Evolutionary conservation across 306 rosid species (phyloP), one percentile per base, ranked within the genome.

Genomic region (Prunus dulcis): DNA sequence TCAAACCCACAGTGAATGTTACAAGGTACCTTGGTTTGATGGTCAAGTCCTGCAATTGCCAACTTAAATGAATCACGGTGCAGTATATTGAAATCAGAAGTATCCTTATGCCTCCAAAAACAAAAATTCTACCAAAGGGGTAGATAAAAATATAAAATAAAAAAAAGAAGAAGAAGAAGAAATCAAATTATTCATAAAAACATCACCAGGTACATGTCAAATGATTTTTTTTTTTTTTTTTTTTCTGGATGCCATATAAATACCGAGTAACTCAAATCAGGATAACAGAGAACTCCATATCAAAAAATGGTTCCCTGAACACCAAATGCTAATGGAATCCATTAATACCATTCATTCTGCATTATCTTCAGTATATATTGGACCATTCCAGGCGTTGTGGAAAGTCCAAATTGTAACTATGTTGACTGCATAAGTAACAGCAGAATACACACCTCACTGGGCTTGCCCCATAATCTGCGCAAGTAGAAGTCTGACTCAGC

Each of bases 381-480:
- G 67, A 65, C 46, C 13, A 20, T 66, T 63, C 71, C 52, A 64
- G 45, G 64, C 10, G 14, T 41, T 56, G 20, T 41, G 12, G 12
- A 13, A 65, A 75, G 79, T 34, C 43, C 55, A 62, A 60, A 50
- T 27, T 64, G 23, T 18, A 19, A 66, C 67, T 51, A 57, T 46
- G 30, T 23, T 19, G 46, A 23, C 43, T 68, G 34, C 69, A 52
- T 32, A 65, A 57, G 53, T 27, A 62, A 51, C 65, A 49, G 67
- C 62, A 65, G 64, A 76, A 84, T 81, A 80, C 84, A 78, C 73
- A 96, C 99, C 98, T 92, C 99, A 64, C 79, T 86, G 30, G 98
- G 99, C 67, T 86, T 80, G 50, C 99, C 99, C 99, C 99, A 96
- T 85, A 96, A 83, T 86, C 99, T 93, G 58, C 90, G 95, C 67